phyloP scores from a whole-genome alignment of 257 asterid species.

The Nicotiana tabacum region DNA sequence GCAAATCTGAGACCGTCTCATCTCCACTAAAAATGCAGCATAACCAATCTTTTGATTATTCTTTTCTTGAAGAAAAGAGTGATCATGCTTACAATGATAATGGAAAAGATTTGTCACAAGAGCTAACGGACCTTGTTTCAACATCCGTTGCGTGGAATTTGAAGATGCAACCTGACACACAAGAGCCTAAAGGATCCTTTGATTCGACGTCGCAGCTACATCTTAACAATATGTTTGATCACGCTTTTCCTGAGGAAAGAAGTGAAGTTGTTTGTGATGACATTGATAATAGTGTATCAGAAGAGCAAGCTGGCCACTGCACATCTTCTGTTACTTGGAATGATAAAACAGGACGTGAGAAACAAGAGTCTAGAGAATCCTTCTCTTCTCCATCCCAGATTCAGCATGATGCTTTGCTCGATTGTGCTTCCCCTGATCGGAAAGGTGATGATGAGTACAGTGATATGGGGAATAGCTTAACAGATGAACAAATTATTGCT shows the following conservation, averaged over 20 bases:
- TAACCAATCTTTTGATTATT: slow-evolving; percentile 37
- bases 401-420: slow-evolving; percentile 3
- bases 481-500: slow-evolving; percentile 10
- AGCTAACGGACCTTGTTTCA: slow-evolving; percentile 45
- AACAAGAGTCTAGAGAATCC: slow-evolving; percentile 11
- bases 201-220: slow-evolving; percentile 45
- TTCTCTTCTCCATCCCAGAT: slow-evolving; percentile 12
- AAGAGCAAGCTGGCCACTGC: slow-evolving; percentile 42
- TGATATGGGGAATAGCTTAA: not conserved
- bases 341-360: slow-evolving; percentile 18
- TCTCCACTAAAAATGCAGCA: slow-evolving; percentile 39
- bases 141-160: slow-evolving; percentile 54
- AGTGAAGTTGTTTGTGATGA: slow-evolving; percentile 37
- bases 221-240: slow-evolving; percentile 40
- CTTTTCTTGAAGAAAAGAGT: slow-evolving; percentile 28
- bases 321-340: slow-evolving; percentile 54
- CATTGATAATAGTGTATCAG: slow-evolving; percentile 31
- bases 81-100: slow-evolving; percentile 25
- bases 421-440: slow-evolving; percentile 3
- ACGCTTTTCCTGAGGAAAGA: slow-evolving; percentile 40
- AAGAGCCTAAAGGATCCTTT: slow-evolving; percentile 46
- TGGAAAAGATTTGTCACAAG: slow-evolving; percentile 37
- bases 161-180: slow-evolving; percentile 37
- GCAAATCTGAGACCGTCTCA: slow-evolving; percentile 42
- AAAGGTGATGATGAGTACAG: not conserved